phyloP scores from a whole-genome alignment of 495 filamentous ascomycete genomes.

The Neurospora sp. region DNA sequence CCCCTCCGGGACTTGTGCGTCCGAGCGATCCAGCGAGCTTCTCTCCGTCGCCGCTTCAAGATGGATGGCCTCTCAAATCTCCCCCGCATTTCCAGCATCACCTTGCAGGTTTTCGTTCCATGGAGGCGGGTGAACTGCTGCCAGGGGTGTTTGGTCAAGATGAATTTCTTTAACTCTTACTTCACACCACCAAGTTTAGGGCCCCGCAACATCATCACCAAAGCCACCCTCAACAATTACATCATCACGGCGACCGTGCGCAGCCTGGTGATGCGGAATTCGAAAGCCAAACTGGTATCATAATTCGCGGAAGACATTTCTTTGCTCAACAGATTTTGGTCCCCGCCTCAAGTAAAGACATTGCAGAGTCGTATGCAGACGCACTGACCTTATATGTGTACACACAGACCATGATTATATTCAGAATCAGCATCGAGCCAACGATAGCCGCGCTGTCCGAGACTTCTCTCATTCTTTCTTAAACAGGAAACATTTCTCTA shows the following conservation, averaged over 20 bases:
- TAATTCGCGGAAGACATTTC: background rate
- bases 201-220: background rate
- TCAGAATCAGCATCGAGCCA: background rate
- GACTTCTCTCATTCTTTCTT: background rate
- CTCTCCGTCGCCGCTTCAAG: background rate
- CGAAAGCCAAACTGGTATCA: background rate
- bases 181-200: background rate
- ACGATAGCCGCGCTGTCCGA: background rate
- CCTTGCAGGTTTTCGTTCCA: background rate
- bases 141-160: background rate
- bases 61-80: background rate
- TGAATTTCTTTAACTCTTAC: background rate
- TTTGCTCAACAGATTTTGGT: background rate
- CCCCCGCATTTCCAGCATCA: background rate
- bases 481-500: background rate
- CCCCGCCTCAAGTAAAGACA: background rate
- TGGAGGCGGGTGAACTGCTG: background rate
- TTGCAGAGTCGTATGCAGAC: background rate
- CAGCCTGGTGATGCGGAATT: background rate
- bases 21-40: background rate
- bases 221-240: background rate
- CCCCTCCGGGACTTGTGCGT: background rate
- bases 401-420: background rate
- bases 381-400: background rate
- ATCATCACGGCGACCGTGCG: background rate